phyloP scores from a whole-genome alignment of 2,329 filamentous ascomycete species.

The Colletotrichum limetticola region DNA sequence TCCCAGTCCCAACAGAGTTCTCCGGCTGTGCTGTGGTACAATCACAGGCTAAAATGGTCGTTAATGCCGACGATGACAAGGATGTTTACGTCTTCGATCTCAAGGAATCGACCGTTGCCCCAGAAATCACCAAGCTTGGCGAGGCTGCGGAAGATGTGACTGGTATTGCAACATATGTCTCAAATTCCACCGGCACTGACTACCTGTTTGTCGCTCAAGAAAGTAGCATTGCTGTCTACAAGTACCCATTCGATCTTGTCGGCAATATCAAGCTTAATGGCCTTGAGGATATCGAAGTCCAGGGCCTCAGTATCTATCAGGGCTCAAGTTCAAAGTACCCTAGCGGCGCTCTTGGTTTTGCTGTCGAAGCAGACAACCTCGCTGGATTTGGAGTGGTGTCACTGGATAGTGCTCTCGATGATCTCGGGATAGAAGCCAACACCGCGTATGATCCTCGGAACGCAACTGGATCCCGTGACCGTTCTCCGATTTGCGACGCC shows the following conservation, averaged over 20 bases:
- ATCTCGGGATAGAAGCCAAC: conserved; percentile 48
- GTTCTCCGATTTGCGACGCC: conserved; percentile 44
- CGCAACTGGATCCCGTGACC: conserved; percentile 36
- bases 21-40: conserved; percentile 54
- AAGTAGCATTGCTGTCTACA: conserved; percentile 51
- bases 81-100: conserved; percentile 51
- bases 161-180: conserved; percentile 53
- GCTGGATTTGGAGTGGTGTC: conserved; percentile 53
- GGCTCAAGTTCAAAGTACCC: conserved; percentile 46
- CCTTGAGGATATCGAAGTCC: conserved; percentile 52
- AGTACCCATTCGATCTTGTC: conserved; percentile 45
- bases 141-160: conserved; percentile 51
- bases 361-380: conserved; percentile 52
- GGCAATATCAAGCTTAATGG: conserved; percentile 51
- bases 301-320: conserved; percentile 56
- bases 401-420: conserved; percentile 45
- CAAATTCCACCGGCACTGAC: conserved; percentile 42
- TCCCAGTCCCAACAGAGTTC: conserved; percentile 53
- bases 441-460: conserved; percentile 50
- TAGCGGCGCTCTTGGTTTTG: conserved; percentile 51
- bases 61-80: conserved; percentile 51
- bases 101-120: conserved; percentile 49
- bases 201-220: conserved; percentile 55
- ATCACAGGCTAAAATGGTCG: conserved; percentile 49
- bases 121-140: conserved; percentile 49